Percentiles rank a stretch among this genome's conserved stretches.
These are phyloP conservation scores for Leccinum fuscescens DNA, from an alignment of 1,284 basidiomycete genomes.

Conservation along the genomic window DNA sequence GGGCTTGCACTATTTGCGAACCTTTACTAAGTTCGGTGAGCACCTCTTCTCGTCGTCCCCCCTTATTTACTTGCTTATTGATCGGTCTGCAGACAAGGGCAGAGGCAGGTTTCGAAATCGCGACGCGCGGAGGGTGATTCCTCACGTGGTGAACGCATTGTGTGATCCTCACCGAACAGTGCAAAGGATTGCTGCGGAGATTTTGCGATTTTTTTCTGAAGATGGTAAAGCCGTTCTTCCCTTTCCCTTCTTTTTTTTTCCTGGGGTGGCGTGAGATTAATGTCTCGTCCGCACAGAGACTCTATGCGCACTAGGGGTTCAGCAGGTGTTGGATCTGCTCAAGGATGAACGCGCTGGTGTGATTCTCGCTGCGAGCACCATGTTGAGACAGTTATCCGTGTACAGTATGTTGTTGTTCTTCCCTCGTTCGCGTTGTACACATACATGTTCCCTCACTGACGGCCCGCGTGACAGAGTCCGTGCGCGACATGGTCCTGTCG, in stretches of 20 bases:
- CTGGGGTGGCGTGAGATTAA: not conserved
- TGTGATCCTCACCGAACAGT: conserved; percentile 16
- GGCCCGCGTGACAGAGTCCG: conserved; percentile 6
- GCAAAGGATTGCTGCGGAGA: conserved; percentile 15
- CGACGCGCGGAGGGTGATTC: conserved; percentile 11
- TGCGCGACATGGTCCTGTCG: conserved; percentile 19
- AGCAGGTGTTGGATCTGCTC: conserved; percentile 19
- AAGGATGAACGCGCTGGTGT: conserved; percentile 18
- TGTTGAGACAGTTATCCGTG: conserved; percentile 11
- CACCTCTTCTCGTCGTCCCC: not conserved
- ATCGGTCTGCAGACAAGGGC: conserved; percentile 3
- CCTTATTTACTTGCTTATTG: not conserved
- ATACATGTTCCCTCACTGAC: not conserved
- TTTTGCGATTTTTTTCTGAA: conserved; percentile 14
- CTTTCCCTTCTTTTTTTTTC: not conserved
- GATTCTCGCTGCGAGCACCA: conserved; percentile 13
- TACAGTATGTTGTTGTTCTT: conserved; percentile 17
- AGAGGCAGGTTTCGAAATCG: not conserved
- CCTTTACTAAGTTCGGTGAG: conserved; percentile 22
- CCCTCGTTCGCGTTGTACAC: not conserved
- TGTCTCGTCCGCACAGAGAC: conserved; percentile 6
- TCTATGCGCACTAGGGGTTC: conserved; percentile 11
- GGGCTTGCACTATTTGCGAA: conserved; percentile 25
- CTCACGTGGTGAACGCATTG: conserved; percentile 18
- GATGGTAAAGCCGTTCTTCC: conserved; percentile 9